Evolutionary conservation across 2,329 filamentous ascomycete genomes (phyloP).

Genomic region (Trichoderma cornu-damae): DNA sequence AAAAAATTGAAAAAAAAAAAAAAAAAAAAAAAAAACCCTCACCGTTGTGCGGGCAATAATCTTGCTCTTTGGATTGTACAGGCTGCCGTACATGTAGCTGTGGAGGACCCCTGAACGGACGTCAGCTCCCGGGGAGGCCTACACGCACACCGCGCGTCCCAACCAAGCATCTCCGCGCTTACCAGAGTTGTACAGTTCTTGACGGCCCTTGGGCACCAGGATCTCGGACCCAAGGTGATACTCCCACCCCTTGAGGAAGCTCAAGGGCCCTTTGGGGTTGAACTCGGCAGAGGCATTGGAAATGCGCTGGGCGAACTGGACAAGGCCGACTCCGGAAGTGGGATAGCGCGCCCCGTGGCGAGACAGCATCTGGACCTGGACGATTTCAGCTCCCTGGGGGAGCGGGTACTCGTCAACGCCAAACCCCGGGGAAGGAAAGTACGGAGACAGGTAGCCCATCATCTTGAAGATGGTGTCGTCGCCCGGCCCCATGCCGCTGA

Average conservation of each 20-base stretch:
- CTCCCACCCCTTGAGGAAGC: slow-evolving; percentile 63
- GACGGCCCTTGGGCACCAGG: slow-evolving; percentile 64
- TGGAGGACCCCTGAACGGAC: slow-evolving; percentile 54
- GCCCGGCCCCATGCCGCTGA: slow-evolving; percentile 51
- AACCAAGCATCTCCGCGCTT: slow-evolving; percentile 15
- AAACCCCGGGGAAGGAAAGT: slow-evolving; percentile 66
- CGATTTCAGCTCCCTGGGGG: slow-evolving; percentile 60
- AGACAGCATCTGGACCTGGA: slow-evolving; percentile 66
- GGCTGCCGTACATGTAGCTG: slow-evolving; percentile 64
- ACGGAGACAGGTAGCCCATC: slow-evolving; percentile 63
- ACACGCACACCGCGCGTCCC: neutral
- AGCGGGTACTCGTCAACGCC: slow-evolving; percentile 67
- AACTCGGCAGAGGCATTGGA: slow-evolving; percentile 48
- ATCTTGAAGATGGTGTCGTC: slow-evolving; percentile 65
- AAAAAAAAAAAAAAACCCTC: too few relatives aligned
- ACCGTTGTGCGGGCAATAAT: slow-evolving; percentile 66
- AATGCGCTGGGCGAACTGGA: slow-evolving; percentile 52
- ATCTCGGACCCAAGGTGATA: slow-evolving; percentile 67
- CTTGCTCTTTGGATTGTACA: slow-evolving; percentile 68
- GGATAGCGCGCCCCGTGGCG: slow-evolving; percentile 72
- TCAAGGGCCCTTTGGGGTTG: slow-evolving; percentile 53
- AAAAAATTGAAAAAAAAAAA: too few relatives aligned
- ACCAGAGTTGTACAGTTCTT: slow-evolving; percentile 65
- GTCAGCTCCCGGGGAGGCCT: neutral
- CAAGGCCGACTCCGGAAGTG: slow-evolving; percentile 53